Percentiles rank a stretch among this genome's conserved stretches.
Conservation (phyloP, 2,329 filamentous ascomycete species). For the Trichophyton verrucosum region DNA sequence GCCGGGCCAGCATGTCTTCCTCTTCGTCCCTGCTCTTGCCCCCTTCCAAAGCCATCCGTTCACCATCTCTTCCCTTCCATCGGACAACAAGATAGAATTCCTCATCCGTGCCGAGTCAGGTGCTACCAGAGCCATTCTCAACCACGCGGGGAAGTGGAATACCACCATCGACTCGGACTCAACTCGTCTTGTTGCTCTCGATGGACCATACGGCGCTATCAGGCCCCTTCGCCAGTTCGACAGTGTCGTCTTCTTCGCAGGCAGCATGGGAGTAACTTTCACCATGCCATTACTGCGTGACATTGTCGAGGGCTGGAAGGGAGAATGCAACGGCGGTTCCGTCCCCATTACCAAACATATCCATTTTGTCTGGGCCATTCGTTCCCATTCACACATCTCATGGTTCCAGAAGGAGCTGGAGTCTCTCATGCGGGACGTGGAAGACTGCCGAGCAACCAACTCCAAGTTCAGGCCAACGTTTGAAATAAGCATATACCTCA, state of each 20-base stretch:
- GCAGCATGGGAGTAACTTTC: conserved; percentile 49
- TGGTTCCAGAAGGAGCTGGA: conserved; percentile 44
- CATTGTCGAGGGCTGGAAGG: conserved; percentile 37
- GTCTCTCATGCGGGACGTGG: conserved; percentile 32
- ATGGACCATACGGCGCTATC: conserved; percentile 43
- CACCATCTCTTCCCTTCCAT: conserved; percentile 47
- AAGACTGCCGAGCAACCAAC: conserved; percentile 22
- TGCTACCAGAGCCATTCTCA: conserved; percentile 40
- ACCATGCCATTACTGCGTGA: conserved; percentile 45
- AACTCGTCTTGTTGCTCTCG: conserved; percentile 35
- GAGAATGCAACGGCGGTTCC: not conserved
- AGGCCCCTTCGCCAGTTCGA: conserved; percentile 48
- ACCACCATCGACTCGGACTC: conserved; percentile 5
- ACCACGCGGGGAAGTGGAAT: conserved; percentile 36
- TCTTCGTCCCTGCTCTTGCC: conserved; percentile 45
- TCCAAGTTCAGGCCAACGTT: conserved; percentile 31
- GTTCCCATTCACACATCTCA: conserved; percentile 38
- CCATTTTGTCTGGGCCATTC: conserved; percentile 48
- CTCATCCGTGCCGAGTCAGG: conserved; percentile 43
- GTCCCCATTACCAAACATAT: conserved; percentile 33
- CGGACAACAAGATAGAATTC: conserved; percentile 45
- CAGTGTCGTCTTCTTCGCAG: conserved; percentile 47
- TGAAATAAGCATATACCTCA: conserved; percentile 44
- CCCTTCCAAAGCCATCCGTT: conserved; percentile 54
- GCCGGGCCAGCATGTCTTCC: conserved; percentile 51